Conservation (phyloP, 1,284 basidiomycete species). For the Irpex sp. region DNA sequence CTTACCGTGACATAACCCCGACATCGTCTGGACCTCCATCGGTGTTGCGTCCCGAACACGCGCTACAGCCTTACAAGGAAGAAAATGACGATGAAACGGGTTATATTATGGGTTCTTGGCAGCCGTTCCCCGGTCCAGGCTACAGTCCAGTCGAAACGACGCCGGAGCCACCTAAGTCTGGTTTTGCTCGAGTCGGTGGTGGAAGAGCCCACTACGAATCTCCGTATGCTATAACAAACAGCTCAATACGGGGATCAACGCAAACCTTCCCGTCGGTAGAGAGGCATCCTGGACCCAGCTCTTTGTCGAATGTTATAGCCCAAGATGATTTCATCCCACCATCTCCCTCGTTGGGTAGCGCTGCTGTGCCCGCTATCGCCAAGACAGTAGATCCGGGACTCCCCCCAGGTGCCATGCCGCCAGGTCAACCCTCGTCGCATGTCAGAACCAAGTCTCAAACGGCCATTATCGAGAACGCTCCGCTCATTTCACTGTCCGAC, state of each 20-base stretch:
- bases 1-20: conserved; percentile 32
- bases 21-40: conserved; percentile 62
- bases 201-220: conserved; percentile 75
- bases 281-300: conserved; percentile 29
- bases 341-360: conserved; percentile 42
- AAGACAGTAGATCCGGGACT: conserved; percentile 30
- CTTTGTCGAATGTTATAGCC: conserved; percentile 19
- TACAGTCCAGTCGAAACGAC: conserved; percentile 43
- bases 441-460: conserved; percentile 76
- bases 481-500: conserved; percentile 13
- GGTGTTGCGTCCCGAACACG: conserved; percentile 75
- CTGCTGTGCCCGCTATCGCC: conserved; percentile 22
- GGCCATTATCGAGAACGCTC: conserved; percentile 67
- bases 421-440: conserved; percentile 39
- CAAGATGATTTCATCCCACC: conserved; percentile 43
- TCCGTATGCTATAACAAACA: conserved; percentile 64
- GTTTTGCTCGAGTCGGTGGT: conserved; percentile 76
- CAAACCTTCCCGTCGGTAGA: conserved; percentile 66
- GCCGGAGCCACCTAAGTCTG: conserved; percentile 43
- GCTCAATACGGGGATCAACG: conserved; percentile 29
- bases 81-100: conserved; percentile 77
- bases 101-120: conserved; percentile 84
- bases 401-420: conserved; percentile 62
- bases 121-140: conserved; percentile 58
- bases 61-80: conserved; percentile 70